phyloP scores from a whole-genome alignment of 441 rosid species.

The Theobroma grandiflorum region DNA sequence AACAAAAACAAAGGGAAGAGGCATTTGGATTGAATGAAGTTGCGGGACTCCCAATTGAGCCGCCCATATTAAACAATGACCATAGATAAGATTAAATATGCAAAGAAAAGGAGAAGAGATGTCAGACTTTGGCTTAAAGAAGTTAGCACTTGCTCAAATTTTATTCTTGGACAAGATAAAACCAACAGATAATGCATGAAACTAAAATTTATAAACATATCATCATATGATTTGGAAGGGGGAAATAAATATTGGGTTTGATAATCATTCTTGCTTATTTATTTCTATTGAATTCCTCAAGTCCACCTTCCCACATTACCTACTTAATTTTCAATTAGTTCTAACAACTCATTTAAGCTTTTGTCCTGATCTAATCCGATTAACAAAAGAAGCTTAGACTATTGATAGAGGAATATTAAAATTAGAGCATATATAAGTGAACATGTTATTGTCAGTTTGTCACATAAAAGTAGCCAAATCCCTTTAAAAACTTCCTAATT shows the following conservation, averaged over 20 bases:
- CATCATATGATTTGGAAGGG: not conserved
- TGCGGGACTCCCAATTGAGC: constrained; percentile 27
- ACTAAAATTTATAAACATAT: not conserved
- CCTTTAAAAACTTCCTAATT: not conserved
- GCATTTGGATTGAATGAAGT: constrained; percentile 5
- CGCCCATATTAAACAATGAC: constrained; percentile 29
- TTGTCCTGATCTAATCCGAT: not conserved
- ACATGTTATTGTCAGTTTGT: not conserved
- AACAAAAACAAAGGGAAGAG: constrained; percentile 2
- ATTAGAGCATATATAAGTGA: not conserved
- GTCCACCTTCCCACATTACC: constrained; percentile 21
- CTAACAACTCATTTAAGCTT: constrained; percentile 25
- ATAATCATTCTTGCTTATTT: constrained; percentile 14
- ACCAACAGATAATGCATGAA: not conserved
- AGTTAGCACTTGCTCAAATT: constrained; percentile 6
- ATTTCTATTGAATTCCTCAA: constrained; percentile 17
- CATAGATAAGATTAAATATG: constrained; percentile 25
- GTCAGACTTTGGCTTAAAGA: constrained; percentile 22
- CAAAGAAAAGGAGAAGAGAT: not conserved
- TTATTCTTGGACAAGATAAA: constrained; percentile 34
- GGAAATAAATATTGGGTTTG: constrained; percentile 12
- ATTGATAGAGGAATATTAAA: not conserved
- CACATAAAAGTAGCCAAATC: constrained; percentile 1
- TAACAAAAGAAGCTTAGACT: not conserved
- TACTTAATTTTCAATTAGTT: constrained; percentile 30